Percentiles rank a stretch among this genome's conserved stretches.
These are phyloP conservation scores for Infundibulicybe gibba DNA, from an alignment of 768 basidiomycete genomes.

Conservation along the genomic window DNA sequence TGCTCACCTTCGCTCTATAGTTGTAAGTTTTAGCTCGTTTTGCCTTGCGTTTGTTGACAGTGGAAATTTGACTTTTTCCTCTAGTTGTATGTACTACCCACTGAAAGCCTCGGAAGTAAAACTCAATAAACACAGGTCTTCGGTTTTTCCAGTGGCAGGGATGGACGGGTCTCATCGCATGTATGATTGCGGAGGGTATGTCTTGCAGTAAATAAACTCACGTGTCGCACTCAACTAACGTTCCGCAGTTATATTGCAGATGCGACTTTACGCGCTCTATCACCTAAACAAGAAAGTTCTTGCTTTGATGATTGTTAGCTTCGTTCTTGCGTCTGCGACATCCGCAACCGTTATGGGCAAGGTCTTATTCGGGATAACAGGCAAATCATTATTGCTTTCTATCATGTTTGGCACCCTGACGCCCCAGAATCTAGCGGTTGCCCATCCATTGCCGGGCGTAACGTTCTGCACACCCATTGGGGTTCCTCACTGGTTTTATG, in stretches of 20 bases:
- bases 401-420: neutral
- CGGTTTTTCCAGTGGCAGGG: slow-evolving; percentile 58
- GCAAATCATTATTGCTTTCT: slow-evolving; percentile 21
- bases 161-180: slow-evolving; percentile 51
- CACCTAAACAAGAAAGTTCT: slow-evolving; percentile 49
- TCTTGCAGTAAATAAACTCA: neutral
- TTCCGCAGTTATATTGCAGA: slow-evolving; percentile 40
- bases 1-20: slow-evolving; percentile 14
- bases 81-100: slow-evolving; percentile 19
- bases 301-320: slow-evolving; percentile 37
- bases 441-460: slow-evolving; percentile 14
- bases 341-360: slow-evolving; percentile 47
- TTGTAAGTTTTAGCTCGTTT: slow-evolving; percentile 21
- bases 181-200: slow-evolving; percentile 53
- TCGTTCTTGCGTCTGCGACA: slow-evolving; percentile 31
- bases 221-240: neutral
- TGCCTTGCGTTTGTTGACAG: slow-evolving; percentile 11
- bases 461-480: slow-evolving; percentile 38
- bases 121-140: slow-evolving; percentile 22
- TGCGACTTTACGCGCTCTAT: slow-evolving; percentile 62
- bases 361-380: slow-evolving; percentile 33
- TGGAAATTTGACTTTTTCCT: neutral
- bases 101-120: neutral
- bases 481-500: slow-evolving; percentile 41
- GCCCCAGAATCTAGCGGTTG: slow-evolving; percentile 8